Evolutionary conservation across 2,329 filamentous ascomycete species (phyloP), one percentile per base, ranked within the genome.

Genomic region (Fulvia fulva): DNA sequence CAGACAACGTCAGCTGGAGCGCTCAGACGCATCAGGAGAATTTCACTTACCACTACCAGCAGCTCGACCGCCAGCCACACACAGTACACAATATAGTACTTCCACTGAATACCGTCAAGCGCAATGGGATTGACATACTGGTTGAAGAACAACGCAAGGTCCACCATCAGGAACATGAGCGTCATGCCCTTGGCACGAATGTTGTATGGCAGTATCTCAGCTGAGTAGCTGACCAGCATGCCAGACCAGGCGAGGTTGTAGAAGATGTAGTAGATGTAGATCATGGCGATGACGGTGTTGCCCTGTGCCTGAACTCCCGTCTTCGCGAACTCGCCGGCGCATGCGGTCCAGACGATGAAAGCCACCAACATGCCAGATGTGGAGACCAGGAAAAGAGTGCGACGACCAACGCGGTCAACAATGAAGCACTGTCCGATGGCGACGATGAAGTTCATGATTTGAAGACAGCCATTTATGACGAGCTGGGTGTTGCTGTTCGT

Each of bases 391-490:
- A 73, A 75, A n/a, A 75, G 62, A 1, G 67, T 67, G 5, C 72
- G 67, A 11, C 73, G 67, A 16, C 72, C 72, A 28, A 75, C 54
- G 21, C 63, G 60, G 49, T 75, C 73, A 37, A 74, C 71, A 49
- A 73, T 66, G 58, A 74, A 70, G 55, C 67, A 70, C 37, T 66
- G 62, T 51, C 69, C 64, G 58, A 84, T 78, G 11, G 84, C 83
- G 5, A 82, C 78, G 46, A 87, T 78, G 6, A 80, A 80, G 56
- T 83, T 83, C 63, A 85, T 83, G 63, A 85, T 86, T 69, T 86
- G 85, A 65, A 87, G 79, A 55, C 70, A 66, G 45, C 74, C 74
- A 57, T 78, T 78, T 65, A 79, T 77, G 32, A 75, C 62, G 2
- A 75, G 69, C 63, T 77, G 74, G 14, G 69, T 72, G 57, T 69